phyloP scores from a whole-genome alignment of 306 rosid species.

The Leucaena leucocephala region DNA sequence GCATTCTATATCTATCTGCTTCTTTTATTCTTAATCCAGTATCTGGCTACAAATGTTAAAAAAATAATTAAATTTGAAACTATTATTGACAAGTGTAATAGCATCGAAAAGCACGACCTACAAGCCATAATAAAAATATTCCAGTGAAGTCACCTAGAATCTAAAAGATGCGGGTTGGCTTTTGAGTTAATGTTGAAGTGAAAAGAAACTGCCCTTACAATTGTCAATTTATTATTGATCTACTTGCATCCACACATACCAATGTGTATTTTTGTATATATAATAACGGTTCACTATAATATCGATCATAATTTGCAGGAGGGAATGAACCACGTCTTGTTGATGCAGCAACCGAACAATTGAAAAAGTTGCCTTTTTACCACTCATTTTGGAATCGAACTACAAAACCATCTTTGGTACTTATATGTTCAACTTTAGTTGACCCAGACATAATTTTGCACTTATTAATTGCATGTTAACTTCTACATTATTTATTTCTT shows the following conservation, averaged over 20 bases:
- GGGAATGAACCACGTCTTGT: slow-evolving; percentile 88
- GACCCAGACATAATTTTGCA: slow-evolving; percentile 7
- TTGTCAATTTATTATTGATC: background rate
- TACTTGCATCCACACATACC: slow-evolving; percentile 1
- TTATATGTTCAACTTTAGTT: slow-evolving; percentile 29
- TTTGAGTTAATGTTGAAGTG: background rate
- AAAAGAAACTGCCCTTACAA: background rate
- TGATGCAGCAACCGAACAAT: slow-evolving; percentile 80
- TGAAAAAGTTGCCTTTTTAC: slow-evolving; percentile 91
- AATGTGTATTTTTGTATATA: background rate
- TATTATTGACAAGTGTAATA: background rate
- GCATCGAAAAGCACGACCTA: background rate
- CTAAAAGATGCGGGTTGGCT: background rate
- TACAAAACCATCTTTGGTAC: slow-evolving; percentile 92
- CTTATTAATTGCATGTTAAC: slow-evolving; percentile 6
- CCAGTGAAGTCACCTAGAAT: too few relatives aligned
- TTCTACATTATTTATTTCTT: slow-evolving; percentile 19
- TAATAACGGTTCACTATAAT: slow-evolving; percentile 13
- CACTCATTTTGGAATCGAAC: slow-evolving; percentile 99
- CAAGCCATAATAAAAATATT: background rate
- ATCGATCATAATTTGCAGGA: slow-evolving; percentile 54
- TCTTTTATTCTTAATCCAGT: background rate
- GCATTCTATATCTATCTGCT: background rate
- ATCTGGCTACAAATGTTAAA: background rate
- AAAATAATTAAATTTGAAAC: background rate